Evolutionary conservation across 202 grass and related monocot genomes (phyloP).

Genomic region (Setaria viridis): DNA sequence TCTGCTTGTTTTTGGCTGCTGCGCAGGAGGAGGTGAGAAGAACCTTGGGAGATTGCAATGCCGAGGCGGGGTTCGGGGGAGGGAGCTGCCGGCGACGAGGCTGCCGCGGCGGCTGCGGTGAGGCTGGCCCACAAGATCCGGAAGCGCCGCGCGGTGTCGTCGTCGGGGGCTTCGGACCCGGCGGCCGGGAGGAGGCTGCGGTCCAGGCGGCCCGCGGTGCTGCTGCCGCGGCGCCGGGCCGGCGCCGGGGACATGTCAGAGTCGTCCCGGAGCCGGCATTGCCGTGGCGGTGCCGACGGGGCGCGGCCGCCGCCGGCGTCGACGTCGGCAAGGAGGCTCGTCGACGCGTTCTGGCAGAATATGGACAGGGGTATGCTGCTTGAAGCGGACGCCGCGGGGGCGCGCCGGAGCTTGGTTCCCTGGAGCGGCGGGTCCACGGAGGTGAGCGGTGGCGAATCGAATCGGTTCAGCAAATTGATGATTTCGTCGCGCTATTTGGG

Average conservation of each 20-base stretch:
- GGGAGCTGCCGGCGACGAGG: not conserved
- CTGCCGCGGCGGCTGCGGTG: not conserved
- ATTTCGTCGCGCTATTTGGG: not conserved
- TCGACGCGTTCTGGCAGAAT: slow-evolving; percentile 56
- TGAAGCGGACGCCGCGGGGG: not conserved
- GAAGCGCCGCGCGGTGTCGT: slow-evolving; percentile 59
- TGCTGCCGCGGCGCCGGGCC: slow-evolving; percentile 37
- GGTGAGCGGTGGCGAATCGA: slow-evolving; percentile 10
- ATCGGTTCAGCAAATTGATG: not conserved
- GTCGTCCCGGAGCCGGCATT: slow-evolving; percentile 52
- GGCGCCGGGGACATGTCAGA: slow-evolving; percentile 52
- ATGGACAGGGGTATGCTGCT: slow-evolving; percentile 49
- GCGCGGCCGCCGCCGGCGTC: not conserved
- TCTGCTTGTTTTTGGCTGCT: not conserved
- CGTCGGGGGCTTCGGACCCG: slow-evolving; percentile 51
- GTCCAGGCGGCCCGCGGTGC: slow-evolving; percentile 51
- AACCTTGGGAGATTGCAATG: slow-evolving; percentile 42
- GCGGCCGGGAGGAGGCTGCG: slow-evolving; percentile 36
- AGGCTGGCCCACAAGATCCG: slow-evolving; percentile 50
- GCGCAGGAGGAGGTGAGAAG: not conserved
- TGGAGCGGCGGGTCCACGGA: slow-evolving; percentile 47
- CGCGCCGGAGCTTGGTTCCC: slow-evolving; percentile 36
- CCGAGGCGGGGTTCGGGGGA: slow-evolving; percentile 37
- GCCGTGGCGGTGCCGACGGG: not conserved
- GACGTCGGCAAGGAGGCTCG: slow-evolving; percentile 50